Base-by-base conservation (phyloP, 306 rosid genomes). In the Acacia acuminata region DNA sequence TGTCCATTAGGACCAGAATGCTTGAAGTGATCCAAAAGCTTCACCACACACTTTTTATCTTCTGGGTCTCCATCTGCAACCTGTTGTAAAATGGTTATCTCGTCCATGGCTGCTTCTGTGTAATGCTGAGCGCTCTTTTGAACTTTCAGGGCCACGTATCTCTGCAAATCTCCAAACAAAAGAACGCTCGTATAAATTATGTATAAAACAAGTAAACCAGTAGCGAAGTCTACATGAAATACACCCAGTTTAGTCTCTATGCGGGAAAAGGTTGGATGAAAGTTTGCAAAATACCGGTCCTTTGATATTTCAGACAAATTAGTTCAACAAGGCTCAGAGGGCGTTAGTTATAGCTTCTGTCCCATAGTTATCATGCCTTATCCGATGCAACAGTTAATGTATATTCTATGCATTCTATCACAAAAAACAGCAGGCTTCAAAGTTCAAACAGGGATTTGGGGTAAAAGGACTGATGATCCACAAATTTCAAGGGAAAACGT, bases 41-140 rank as follows among this genome's bases (percentile, higher is more conserved):
- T 95, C 87, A 95, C 98, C 64, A 93, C 99, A 70, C 98, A 95
- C 42, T 92, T 95, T 56, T 87, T 88, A 88, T 93, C 98, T 15
- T 85, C 92, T 0, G 88, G 84, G 84, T 95, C 98, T 77, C 98
- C 98, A 77, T 93, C 98, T 8, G 97, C 98, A 78, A 92, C 86
- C 89, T 95, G 99, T 84, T 93, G 90, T 89, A 95, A 86, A 78
- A 95, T 95, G 14, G 94, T 90, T 83, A 95, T 93, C 90, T 95
- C 99, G 32, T 95, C 99, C 97, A 93, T 84, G 1, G 99, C 99
- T 1, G 99, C 99, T 85, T 95, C 99, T 0, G 99, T 92, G 84
- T 95, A 95, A 90, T 95, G 99, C 79, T 94, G 97, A 55, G 99
- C 99, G 77, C 99, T 95, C 93, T 95, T 95, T 75, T 95, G 99